Base-by-base conservation (phyloP, 2,329 filamentous ascomycete genomes). In the Helminthosporium solani region DNA sequence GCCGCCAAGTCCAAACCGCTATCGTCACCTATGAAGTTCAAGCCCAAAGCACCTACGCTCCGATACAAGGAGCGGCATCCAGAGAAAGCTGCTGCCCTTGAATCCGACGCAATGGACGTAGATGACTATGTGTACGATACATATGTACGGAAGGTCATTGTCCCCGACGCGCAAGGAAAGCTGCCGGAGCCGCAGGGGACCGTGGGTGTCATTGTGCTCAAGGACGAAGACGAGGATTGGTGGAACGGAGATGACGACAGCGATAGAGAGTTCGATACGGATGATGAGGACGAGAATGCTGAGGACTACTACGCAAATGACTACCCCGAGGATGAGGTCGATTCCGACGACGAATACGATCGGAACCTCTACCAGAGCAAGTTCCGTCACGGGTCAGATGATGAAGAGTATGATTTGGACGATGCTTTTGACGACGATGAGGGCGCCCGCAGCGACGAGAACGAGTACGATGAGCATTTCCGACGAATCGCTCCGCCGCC, bases 301-400 rank as follows among this genome's bases (percentile, higher is more conserved):
- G 87, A 91, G 64, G 86, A 89, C 59, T 84, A 89, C 68, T 90
- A 90, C 62, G 83, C 84, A 3, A 85, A 86, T 43, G 87, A 91
- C 64, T 91, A 91, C 56, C 87, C 87, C 0, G 87, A 91, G 51
- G 87, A 91, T 43, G 87, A 91, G 64, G 78, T 90, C 12, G 84
- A 82, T 35, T 85, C 82, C 14, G 86, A 90, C 56, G 84, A 87
- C 54, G 83, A 86, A 64, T 81, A 77, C 50, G 79, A 75, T 34
- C 54, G 67, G 2, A 66, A 70, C 36, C 63, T 71, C 7, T 76
- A 77, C 47, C 61, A 63, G 49, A 43, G 36, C n/a, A 54, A 66
- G 21, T 75, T 74, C 47, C 56, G 70, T 2, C 51, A 49, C 31
- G 63, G 61, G 1, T 68, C 66, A 1, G 73, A 75, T 44, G 70